phyloP scores from a whole-genome alignment of 495 filamentous ascomycete species.

The Tetracladium marchalianum region DNA sequence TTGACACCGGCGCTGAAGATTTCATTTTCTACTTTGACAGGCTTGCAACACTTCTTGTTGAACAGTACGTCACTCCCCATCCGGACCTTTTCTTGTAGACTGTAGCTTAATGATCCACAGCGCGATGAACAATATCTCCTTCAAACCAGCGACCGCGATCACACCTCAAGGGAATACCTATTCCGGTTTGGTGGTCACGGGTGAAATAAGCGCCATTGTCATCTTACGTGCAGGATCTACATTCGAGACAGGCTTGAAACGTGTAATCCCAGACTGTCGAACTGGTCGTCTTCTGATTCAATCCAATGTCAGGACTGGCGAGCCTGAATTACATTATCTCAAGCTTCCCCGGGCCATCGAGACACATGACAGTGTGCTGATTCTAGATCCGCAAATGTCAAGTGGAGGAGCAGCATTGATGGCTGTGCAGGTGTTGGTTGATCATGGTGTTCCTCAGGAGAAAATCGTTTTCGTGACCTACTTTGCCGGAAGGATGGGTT shows the following conservation, averaged over 20 bases:
- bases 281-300: slow-evolving; percentile 87
- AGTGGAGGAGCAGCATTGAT: slow-evolving; percentile 90
- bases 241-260: slow-evolving; percentile 77
- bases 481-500: slow-evolving; percentile 67
- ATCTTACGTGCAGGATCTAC: slow-evolving; percentile 79
- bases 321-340: slow-evolving; percentile 85
- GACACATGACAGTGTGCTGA: slow-evolving; percentile 65
- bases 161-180: slow-evolving; percentile 63
- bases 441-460: slow-evolving; percentile 83
- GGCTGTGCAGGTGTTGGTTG: slow-evolving; percentile 87
- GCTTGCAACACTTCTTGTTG: slow-evolving; percentile 70
- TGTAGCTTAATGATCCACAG: slow-evolving; percentile 25
- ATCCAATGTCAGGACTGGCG: slow-evolving; percentile 69
- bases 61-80: slow-evolving; percentile 43
- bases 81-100: not conserved
- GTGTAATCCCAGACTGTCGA: slow-evolving; percentile 84
- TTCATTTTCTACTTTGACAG: slow-evolving; percentile 97
- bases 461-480: slow-evolving; percentile 85
- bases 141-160: slow-evolving; percentile 45
- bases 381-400: slow-evolving; percentile 90
- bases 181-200: slow-evolving; percentile 53
- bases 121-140: slow-evolving; percentile 62
- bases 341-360: slow-evolving; percentile 63
- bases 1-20: slow-evolving; percentile 70
- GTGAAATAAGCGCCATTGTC: slow-evolving; percentile 74